Evolutionary conservation across 2,329 filamentous ascomycete species (phyloP), one percentile per base, ranked within the genome.

Genomic region (Magnaporthiopsis rhizophila): DNA sequence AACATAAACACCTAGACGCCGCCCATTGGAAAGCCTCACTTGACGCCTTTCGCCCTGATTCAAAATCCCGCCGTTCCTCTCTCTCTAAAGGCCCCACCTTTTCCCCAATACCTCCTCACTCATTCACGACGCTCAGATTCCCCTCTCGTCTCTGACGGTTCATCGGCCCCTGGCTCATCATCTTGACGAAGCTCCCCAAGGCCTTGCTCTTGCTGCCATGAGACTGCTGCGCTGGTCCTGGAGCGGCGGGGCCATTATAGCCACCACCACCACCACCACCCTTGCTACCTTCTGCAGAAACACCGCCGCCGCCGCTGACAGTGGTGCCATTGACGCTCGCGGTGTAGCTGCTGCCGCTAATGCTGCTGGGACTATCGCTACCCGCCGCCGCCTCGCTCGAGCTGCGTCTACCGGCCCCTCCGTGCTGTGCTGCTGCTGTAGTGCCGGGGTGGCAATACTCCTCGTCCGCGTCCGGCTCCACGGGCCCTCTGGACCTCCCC

Each of bases 341-440:
- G 7, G 61, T n/a, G 45, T 50, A 85, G 83, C 67, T 50, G 38
- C 50, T 62, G 61, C 61, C 65, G 62, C 69, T 68, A 18, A 82
- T 70, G 2, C 72, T 74, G 66, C 73, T 77, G 71, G 83, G 81
- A 65, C 76, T 79, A 67, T 83, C 81, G 58, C 83, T 77, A 66
- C 83, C 83, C 28, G 81, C 81, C 3, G 81, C 81, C 74, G 80
- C 80, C n/a, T 81, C 81, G 69, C 83, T 83, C 26, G 61, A 62
- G 74, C 15, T 50, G 18, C 53, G 61, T 24, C 61, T 26, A 8
- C 61, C 61, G 6, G 36, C 11, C 13, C 36, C 36, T 38, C 36
- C 36, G 11, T 45, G 38, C 60, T 28, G 50, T 36, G 34, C 6
- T 18, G 38, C 30, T 6, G 38, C 32, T 6, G 45, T 3, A 5